Conservation (phyloP, 192 early-diverging fungal genomes). For the Coemansia sp. region DNA sequence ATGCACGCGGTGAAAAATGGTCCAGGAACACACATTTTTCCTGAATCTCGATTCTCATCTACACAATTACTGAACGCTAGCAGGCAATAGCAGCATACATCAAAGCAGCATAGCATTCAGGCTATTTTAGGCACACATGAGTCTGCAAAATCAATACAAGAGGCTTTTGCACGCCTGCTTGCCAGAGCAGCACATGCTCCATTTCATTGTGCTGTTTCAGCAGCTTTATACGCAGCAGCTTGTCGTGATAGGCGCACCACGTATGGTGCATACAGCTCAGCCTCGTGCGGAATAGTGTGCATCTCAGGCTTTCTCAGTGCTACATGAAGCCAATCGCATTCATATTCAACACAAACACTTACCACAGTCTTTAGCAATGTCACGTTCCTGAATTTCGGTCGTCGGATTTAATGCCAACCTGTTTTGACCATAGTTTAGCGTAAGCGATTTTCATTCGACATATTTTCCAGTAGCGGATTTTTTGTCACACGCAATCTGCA, state of each 20-base stretch:
- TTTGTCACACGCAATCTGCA: background rate
- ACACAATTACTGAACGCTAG: too few species aligned
- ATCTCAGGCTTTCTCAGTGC: constrained; percentile 21
- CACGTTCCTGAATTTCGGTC: constrained; percentile 12
- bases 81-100: too few species aligned
- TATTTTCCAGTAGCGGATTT: background rate
- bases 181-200: background rate
- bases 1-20: background rate
- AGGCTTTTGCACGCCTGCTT: background rate
- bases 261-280: constrained; percentile 14
- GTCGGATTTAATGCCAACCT: constrained; percentile 24
- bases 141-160: background rate
- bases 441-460: constrained; percentile 30
- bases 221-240: constrained; percentile 25
- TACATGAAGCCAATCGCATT: background rate
- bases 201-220: constrained; percentile 23
- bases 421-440: constrained; percentile 31
- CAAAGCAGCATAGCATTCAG: too few species aligned
- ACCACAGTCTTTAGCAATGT: constrained; percentile 32
- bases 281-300: constrained; percentile 24
- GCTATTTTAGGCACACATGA: too few species aligned
- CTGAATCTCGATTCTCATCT: background rate
- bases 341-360: constrained; percentile 32
- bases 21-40: background rate
- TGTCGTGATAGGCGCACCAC: constrained; percentile 39